Percentiles rank a stretch among this genome's conserved stretches.
These are phyloP conservation scores for Microbotryum intermedium DNA, from an alignment of 1,284 basidiomycete species.

Conservation along the genomic window DNA sequence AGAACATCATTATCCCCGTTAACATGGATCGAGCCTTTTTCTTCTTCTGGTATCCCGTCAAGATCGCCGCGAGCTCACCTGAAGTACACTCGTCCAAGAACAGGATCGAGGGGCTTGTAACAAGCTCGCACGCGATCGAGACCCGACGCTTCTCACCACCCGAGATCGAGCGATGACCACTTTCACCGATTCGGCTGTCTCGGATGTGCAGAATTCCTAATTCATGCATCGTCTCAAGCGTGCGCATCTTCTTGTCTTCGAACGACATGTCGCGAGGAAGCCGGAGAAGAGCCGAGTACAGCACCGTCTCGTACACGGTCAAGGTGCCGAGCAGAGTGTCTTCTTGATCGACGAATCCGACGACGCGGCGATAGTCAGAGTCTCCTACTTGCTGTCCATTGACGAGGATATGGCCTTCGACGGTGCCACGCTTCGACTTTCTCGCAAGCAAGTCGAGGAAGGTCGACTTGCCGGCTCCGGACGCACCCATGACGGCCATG, in stretches of 20 bases:
- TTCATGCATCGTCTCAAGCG: constrained; percentile 92
- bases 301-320: constrained; percentile 93
- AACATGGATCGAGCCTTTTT: neutral
- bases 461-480: constrained; percentile 93
- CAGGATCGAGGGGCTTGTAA: constrained; percentile 87
- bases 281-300: constrained; percentile 83
- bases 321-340: constrained; percentile 93
- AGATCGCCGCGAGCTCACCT: constrained; percentile 47
- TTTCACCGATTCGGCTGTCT: constrained; percentile 79
- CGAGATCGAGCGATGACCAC: constrained; percentile 78
- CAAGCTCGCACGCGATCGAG: constrained; percentile 95
- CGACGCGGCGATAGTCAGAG: constrained; percentile 69
- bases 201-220: constrained; percentile 85
- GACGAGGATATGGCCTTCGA: constrained; percentile 67
- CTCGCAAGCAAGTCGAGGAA: constrained; percentile 90
- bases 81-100: constrained; percentile 96
- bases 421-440: constrained; percentile 70
- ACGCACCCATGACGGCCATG: constrained; percentile 91
- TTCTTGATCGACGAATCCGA: constrained; percentile 95
- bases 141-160: constrained; percentile 94
- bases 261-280: constrained; percentile 89
- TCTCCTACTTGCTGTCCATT: constrained; percentile 74
- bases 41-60: no score
- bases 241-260: constrained; percentile 86
- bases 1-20: neutral